Evolutionary conservation across 768 basidiomycete species (phyloP).

Genomic region (Glaciozyma martinii): DNA sequence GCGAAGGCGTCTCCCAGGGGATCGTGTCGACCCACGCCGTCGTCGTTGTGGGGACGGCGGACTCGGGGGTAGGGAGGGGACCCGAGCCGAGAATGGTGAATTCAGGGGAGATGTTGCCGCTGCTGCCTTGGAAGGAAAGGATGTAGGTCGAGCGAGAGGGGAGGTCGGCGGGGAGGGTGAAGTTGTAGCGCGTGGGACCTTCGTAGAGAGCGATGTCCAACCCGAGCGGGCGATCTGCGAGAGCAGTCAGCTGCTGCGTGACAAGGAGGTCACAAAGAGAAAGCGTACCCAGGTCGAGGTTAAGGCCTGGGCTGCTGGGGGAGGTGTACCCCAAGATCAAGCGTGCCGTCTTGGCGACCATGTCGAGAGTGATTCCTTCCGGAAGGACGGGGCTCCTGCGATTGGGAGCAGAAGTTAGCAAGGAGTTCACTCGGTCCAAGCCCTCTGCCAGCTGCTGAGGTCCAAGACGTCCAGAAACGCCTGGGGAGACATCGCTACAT

Average conservation of each 20-base stretch:
- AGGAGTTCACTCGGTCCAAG: background rate
- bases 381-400: background rate
- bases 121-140: slow-evolving; percentile 1
- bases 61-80: no score
- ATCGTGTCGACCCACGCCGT: no score
- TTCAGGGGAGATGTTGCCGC: slow-evolving; percentile 1
- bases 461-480: background rate
- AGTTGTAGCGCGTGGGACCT: background rate
- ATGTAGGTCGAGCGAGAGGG: background rate
- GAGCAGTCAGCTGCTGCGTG: background rate
- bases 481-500: no score
- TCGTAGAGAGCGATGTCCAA: background rate
- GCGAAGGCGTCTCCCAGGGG: no score
- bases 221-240: background rate
- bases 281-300: background rate
- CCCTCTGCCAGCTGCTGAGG: background rate
- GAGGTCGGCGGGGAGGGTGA: slow-evolving; percentile 1
- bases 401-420: background rate
- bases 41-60: no score
- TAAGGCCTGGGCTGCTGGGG: background rate
- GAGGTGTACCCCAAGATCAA: background rate
- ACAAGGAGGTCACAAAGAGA: background rate
- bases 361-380: background rate
- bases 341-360: background rate
- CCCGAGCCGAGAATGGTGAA: background rate